Percentiles rank a stretch among this genome's conserved stretches.
Conservation (phyloP, 169 alveolate species). For the Toxoplasma gondii region DNA sequence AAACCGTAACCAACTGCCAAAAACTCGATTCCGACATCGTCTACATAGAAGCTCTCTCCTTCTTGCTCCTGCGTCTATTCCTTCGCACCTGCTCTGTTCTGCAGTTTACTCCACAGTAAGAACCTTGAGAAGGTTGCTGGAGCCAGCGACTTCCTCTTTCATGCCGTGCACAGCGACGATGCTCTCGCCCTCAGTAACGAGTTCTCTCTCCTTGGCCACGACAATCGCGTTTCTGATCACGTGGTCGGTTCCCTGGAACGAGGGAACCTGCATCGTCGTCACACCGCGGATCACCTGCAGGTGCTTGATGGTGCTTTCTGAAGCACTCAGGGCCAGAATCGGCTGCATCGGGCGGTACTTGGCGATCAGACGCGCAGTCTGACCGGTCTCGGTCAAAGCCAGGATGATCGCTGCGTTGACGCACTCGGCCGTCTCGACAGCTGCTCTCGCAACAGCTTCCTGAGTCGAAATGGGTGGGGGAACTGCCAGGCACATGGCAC, state of each 20-base stretch:
- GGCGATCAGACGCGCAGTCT: slow-evolving; percentile 94
- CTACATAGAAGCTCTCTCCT: too few species aligned
- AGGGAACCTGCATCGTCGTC: slow-evolving; percentile 84
- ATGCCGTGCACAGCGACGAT: slow-evolving; percentile 95
- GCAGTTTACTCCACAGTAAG: slow-evolving; percentile 73
- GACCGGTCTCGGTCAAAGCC: slow-evolving; percentile 97
- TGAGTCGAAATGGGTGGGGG: slow-evolving; percentile 66
- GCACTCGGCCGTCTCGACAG: slow-evolving; percentile 76
- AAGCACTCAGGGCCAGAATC: slow-evolving; percentile 92
- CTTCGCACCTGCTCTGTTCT: too few species aligned
- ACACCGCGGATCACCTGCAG: slow-evolving; percentile 94
- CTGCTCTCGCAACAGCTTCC: slow-evolving; percentile 80
- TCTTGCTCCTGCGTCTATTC: too few species aligned
- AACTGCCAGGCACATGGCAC: slow-evolving; percentile 64
- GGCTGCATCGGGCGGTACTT: slow-evolving; percentile 95
- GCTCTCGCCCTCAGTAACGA: slow-evolving; percentile 90
- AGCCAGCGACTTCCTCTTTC: slow-evolving; percentile 94
- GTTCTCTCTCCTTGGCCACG: slow-evolving; percentile 91
- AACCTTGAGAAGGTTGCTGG: slow-evolving; percentile 92
- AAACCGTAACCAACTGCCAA: too few species aligned
- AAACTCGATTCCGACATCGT: too few species aligned
- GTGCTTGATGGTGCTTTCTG: slow-evolving; percentile 90
- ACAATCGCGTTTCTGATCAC: slow-evolving; percentile 74
- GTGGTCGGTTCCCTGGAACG: slow-evolving; percentile 78
- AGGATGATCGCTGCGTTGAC: slow-evolving; percentile 90